Evolutionary conservation across 352 stramenopile species (phyloP).

Genomic region (Thalassiosira sp.): DNA sequence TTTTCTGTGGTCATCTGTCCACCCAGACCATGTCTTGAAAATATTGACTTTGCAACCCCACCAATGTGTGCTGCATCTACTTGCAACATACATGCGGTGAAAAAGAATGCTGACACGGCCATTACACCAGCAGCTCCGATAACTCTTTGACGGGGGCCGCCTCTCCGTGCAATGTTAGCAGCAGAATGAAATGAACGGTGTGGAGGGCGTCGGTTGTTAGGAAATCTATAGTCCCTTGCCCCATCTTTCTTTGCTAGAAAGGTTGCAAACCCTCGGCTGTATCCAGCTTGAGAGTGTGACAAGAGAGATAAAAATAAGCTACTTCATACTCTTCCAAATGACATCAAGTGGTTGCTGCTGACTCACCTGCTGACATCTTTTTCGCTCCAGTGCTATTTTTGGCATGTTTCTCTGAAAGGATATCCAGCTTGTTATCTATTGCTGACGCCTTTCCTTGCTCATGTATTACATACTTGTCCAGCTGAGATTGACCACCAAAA

Average conservation of each 20-base stretch:
- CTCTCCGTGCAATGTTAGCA: conserved; percentile 8
- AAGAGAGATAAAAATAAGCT: neutral
- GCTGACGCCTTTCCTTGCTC: neutral
- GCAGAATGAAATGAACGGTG: conserved; percentile 24
- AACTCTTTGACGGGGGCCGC: conserved; percentile 38
- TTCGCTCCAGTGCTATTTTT: conserved; percentile 16
- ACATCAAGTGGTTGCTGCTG: neutral
- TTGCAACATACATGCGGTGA: conserved; percentile 27
- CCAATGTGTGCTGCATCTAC: conserved; percentile 12
- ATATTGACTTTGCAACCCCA: neutral
- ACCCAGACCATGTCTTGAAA: neutral
- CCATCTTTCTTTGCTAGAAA: neutral
- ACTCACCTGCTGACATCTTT: conserved; percentile 15
- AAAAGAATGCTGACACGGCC: conserved; percentile 47
- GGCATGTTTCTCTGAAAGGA: conserved; percentile 5
- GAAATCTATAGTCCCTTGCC: neutral
- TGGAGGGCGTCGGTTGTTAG: neutral
- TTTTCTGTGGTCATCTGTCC: neutral
- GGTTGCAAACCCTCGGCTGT: conserved; percentile 31
- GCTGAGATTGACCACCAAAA: conserved; percentile 28
- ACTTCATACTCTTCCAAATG: neutral
- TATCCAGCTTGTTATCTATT: conserved; percentile 6
- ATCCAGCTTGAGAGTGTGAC: neutral
- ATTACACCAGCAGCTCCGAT: conserved; percentile 23
- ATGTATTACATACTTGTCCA: conserved; percentile 3